phyloP scores from a whole-genome alignment of 257 asterid species.

The Leonotis leonurus region DNA sequence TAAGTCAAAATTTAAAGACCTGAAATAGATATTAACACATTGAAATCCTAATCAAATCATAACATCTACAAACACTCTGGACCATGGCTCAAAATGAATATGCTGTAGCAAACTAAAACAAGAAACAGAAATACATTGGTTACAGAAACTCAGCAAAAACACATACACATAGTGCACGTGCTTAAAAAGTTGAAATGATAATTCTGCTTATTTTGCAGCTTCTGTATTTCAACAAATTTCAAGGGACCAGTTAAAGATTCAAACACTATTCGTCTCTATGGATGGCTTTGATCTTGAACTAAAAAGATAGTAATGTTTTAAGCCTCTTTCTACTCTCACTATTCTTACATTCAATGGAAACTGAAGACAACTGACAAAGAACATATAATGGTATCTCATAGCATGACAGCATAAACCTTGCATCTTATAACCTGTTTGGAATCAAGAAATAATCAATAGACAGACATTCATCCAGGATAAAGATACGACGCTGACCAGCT shows the following conservation, averaged over 20 bases:
- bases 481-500: background rate
- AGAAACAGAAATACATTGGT: background rate
- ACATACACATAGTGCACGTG: background rate
- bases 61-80: background rate
- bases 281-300: no score
- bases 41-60: background rate
- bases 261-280: no score
- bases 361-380: no score
- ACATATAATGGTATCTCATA: background rate
- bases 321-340: no score
- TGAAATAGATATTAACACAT: no score
- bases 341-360: no score
- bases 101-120: background rate
- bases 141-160: background rate
- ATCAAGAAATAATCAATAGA: background rate
- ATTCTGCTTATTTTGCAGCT: background rate
- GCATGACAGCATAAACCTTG: no score
- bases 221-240: background rate
- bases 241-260: no score
- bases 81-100: no score
- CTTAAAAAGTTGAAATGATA: background rate
- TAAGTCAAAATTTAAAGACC: no score
- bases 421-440: background rate
- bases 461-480: background rate
- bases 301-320: no score